Conservation (phyloP, 1,139 yeast genomes). For the Protomyces pachydermus region DNA sequence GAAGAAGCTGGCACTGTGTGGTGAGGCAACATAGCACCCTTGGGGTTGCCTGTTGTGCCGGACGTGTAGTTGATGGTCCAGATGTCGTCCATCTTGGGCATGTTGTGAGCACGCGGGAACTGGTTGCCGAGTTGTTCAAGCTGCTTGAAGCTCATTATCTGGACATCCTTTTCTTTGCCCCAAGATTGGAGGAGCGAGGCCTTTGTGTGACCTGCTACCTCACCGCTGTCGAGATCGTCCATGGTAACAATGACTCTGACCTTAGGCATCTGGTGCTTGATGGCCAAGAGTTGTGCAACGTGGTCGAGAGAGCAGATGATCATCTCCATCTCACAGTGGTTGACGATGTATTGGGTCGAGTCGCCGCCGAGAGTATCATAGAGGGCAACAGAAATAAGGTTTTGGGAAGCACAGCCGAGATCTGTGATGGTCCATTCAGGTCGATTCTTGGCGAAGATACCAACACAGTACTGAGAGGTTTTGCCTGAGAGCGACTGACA, state of each 20-base stretch:
- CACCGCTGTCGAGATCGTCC: slow-evolving; percentile 41
- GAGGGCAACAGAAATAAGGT: slow-evolving; percentile 54
- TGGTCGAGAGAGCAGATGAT: slow-evolving; percentile 50
- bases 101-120: slow-evolving; percentile 46
- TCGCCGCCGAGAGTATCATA: slow-evolving; percentile 62
- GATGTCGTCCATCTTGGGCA: slow-evolving; percentile 52
- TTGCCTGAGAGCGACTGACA: slow-evolving; percentile 33
- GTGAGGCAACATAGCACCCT: slow-evolving; percentile 65
- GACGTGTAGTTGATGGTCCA: slow-evolving; percentile 73
- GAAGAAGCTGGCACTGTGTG: slow-evolving; percentile 51
- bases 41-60: slow-evolving; percentile 71
- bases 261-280: slow-evolving; percentile 41
- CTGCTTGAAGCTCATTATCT: slow-evolving; percentile 44
- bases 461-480: slow-evolving; percentile 46
- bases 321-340: slow-evolving; percentile 54
- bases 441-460: slow-evolving; percentile 53
- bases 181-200: slow-evolving; percentile 37
- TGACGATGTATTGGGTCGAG: slow-evolving; percentile 55
- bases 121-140: slow-evolving; percentile 52
- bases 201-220: slow-evolving; percentile 34
- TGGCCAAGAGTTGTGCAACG: slow-evolving; percentile 44
- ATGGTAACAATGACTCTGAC: slow-evolving; percentile 50
- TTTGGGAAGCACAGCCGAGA: slow-evolving; percentile 51
- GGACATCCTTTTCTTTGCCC: slow-evolving; percentile 41
- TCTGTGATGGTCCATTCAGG: slow-evolving; percentile 61